Evolutionary conservation across 1,139 yeast species (phyloP), one percentile per base, ranked within the genome.

Genomic region (Hyphopichia buzzinii): DNA sequence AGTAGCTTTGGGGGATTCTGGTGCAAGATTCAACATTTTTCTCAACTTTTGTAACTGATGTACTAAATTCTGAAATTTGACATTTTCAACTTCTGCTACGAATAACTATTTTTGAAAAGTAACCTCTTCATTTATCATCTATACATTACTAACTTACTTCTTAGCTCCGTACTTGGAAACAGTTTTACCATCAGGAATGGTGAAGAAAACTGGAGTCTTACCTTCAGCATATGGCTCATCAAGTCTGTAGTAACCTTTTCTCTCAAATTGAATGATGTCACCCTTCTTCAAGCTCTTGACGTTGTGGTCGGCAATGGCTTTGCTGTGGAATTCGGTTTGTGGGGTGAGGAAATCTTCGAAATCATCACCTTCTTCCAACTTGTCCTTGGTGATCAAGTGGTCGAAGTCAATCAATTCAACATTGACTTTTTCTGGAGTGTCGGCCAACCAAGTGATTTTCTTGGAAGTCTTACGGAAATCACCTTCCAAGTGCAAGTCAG

Each of bases 381-480:
- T 90, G 62, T 92, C 97, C 74, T 92, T 92, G 55, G 92, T 86
- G 68, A 92, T 88, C 62, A 92, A 81, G 59, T 90, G 97, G 63
- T 92, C 97, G 53, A 92, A 92, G 65, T 88, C 96, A 48, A 87
- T 86, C 50, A 90, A 74, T 40, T 87, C 94, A 46, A 87, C 88
- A 26, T 75, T 69, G 39, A 80, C 80, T 46, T 71, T 75, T 53
- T 84, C 85, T 33, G 72, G 75, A 38, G 95, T 84, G 56, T 84
- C 81, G 32, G 97, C 95, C 58, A 92, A 77, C 98, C 98, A 92
- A 36, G 97, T 90, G 47, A 92, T 64, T 68, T 92, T 92, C 79
- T 89, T 89, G 50, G 88, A 85, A 38, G 98, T 92, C 72, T 89
- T 90, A 69, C 89, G 86, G 85, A 89, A 92, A 64, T 92, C 98